Percentiles rank a stretch among this genome's conserved stretches.
phyloP scores from a whole-genome alignment of 2,329 filamentous ascomycete species.

The Claviceps purpurea region DNA sequence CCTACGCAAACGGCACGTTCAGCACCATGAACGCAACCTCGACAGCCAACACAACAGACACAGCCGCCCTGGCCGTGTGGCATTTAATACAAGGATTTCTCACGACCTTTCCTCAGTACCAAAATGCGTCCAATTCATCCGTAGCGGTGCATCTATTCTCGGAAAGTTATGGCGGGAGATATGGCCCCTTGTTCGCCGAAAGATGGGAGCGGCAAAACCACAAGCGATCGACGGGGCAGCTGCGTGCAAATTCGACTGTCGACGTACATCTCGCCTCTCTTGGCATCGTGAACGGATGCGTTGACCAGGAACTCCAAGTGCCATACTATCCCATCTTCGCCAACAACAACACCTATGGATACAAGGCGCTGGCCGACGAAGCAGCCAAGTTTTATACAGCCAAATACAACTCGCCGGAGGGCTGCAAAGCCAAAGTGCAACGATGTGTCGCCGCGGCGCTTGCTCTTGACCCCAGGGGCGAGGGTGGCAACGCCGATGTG shows the following conservation, averaged over 20 bases:
- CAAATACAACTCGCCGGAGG: constrained; percentile 21
- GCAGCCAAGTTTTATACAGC: constrained; percentile 32
- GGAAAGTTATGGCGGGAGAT: constrained; percentile 59
- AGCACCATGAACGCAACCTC: constrained; percentile 33
- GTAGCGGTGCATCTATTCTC: constrained; percentile 52
- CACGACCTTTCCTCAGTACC: constrained; percentile 43
- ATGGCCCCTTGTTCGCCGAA: constrained; percentile 51
- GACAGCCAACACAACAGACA: constrained; percentile 42
- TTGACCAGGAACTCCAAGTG: constrained; percentile 50
- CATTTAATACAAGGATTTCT: constrained; percentile 52
- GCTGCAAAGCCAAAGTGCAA: constrained; percentile 40
- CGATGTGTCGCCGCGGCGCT: constrained; percentile 33
- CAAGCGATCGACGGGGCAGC: constrained; percentile 33
- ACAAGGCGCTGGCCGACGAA: constrained; percentile 40
- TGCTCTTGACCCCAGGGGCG: constrained; percentile 24
- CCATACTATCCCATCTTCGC: constrained; percentile 44
- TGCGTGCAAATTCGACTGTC: constrained; percentile 36
- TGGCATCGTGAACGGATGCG: constrained; percentile 58
- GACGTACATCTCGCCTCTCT: constrained; percentile 48
- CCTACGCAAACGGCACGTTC: constrained; percentile 51
- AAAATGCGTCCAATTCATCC: constrained; percentile 32
- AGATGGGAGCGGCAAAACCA: constrained; percentile 49
- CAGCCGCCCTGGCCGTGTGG: constrained; percentile 48
- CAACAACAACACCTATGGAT: constrained; percentile 52
- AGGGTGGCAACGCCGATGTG: constrained; percentile 25